Conservation (phyloP, 257 asterid species). For the Rhazya stricta region DNA sequence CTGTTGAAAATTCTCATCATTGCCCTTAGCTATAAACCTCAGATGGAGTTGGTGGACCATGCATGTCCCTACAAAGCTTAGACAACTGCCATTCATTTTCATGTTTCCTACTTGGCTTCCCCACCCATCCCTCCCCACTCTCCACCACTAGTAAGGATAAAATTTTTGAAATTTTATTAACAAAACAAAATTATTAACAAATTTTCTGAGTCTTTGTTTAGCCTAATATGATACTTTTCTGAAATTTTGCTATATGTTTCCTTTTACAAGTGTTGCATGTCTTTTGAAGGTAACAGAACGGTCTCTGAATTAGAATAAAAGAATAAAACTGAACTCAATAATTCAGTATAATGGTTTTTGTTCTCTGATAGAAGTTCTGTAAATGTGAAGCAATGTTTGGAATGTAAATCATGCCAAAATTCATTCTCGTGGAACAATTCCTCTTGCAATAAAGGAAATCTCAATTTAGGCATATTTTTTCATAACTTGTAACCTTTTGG, state of each 20-base stretch:
- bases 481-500: not conserved
- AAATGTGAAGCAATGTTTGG: not conserved
- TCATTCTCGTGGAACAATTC: not conserved
- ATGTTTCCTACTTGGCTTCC: too few species aligned
- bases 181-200: too few species aligned
- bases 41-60: not conserved
- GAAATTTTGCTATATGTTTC: too few species aligned
- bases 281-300: not conserved
- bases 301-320: slow-evolving; percentile 6
- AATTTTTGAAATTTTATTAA: too few species aligned
- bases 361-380: not conserved
- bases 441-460: not conserved
- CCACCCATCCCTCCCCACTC: too few species aligned
- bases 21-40: too few species aligned
- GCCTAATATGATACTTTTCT: too few species aligned
- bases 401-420: not conserved
- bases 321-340: not conserved
- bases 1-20: not conserved
- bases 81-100: too few species aligned
- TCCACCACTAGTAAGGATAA: too few species aligned
- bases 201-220: too few species aligned
- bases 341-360: not conserved
- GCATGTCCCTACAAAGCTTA: not conserved
- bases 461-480: not conserved
- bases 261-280: not conserved